phyloP scores from a whole-genome alignment of 495 filamentous ascomycete species.

The Ramalina intermedia region DNA sequence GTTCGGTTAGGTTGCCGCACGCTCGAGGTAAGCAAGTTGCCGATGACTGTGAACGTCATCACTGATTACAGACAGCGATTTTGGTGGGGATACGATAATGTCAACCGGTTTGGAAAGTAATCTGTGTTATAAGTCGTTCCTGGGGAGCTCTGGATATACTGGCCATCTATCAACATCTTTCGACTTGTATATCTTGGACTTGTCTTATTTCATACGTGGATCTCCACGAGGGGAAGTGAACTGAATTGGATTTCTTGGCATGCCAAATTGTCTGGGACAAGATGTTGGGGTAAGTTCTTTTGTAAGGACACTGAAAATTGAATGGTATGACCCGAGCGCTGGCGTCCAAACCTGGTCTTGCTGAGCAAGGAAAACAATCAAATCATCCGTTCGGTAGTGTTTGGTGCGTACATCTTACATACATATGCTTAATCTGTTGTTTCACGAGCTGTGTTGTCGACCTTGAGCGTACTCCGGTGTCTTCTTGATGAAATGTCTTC shows the following conservation, averaged over 20 bases:
- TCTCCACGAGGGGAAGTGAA: slow-evolving; percentile 5
- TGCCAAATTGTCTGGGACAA: slow-evolving; percentile 1
- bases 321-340: slow-evolving; percentile 1
- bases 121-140: background rate
- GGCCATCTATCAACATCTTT: background rate
- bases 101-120: background rate
- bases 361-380: background rate
- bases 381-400: slow-evolving; percentile 7
- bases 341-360: slow-evolving; percentile 6
- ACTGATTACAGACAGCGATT: background rate
- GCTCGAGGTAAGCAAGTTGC: background rate
- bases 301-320: slow-evolving; percentile 4
- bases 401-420: slow-evolving; percentile 11
- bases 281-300: background rate
- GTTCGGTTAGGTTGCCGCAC: background rate
- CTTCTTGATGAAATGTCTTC: no score
- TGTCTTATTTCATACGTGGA: background rate
- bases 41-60: background rate
- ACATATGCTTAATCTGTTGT: background rate
- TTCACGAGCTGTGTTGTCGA: no score
- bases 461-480: no score
- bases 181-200: slow-evolving; percentile 5
- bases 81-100: no score
- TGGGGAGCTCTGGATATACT: slow-evolving; percentile 7
- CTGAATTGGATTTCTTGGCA: background rate